Base-by-base conservation (phyloP, 2,329 filamentous ascomycete species). In the Epichloe festucae region DNA sequence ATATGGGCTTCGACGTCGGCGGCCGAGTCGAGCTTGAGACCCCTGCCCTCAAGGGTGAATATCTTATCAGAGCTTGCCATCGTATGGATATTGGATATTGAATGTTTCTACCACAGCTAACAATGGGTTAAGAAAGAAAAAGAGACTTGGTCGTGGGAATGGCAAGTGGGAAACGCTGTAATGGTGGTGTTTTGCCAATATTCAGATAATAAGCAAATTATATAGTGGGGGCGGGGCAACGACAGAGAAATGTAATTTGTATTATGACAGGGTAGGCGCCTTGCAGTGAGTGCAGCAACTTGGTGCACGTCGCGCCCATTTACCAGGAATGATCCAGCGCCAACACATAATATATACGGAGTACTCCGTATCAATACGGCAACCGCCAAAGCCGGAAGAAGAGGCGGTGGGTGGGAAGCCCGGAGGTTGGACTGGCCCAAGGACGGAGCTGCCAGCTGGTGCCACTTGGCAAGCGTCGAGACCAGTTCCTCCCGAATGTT, bases 41-140 rank as follows among this genome's bases (percentile, higher is more conserved):
- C 85, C 74, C 86, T 93, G 69, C 87, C 89, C 70, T 95, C 87
- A 59, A 97, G 82, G 60, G 89, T 90, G 73, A 96, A 97, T 64
- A 88, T 67, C 67, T 86, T 89, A 52, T 69, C 56, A 23, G 62
- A 57, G 53, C 60, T 57, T 53, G 63, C 53, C 66, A 69, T 54
- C n/a, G n/a, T 52, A 34, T 34, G 31, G 27, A 35, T 54, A 47
- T 59, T 55, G 46, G 42, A 44, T 23, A 50, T 41, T 15, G 36
- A 36, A 19, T 40, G 34, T 43, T 46, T 50, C 11, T 41, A 15
- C 19, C 42, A 52, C 46, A 35, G 42, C 42, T 23, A 42, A 12
- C 6, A 54, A 51, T 39, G 40, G 45, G 40, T 14, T 39, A 42
- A 49, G 44, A 46, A 49, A 50, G 49, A 50, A 46, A 44, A 48